Evolutionary conservation across 164 flowering plant species (phyloP).

Genomic region (Sedum album): DNA sequence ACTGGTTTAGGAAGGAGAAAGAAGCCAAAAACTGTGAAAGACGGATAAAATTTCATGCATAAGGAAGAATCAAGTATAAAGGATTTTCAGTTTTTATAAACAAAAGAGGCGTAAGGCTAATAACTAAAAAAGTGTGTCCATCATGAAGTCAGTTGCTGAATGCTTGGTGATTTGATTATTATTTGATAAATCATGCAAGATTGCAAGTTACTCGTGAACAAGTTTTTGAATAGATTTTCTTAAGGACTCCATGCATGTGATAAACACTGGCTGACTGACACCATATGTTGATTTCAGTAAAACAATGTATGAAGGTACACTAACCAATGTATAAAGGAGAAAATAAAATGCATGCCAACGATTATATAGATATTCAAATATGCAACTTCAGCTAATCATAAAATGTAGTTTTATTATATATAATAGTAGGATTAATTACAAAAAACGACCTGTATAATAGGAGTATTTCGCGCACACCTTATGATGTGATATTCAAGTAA

Average conservation of each 20-base stretch:
- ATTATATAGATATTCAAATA: too few species aligned
- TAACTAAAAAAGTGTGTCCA: not conserved
- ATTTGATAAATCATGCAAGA: too few species aligned
- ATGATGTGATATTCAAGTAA: too few species aligned
- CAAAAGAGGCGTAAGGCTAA: not conserved
- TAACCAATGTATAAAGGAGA: too few species aligned
- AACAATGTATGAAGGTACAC: too few species aligned
- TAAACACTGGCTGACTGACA: not conserved
- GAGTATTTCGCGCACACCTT: too few species aligned
- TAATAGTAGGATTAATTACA: too few species aligned
- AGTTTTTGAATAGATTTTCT: not conserved
- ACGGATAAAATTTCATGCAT: not conserved
- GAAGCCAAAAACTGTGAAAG: not conserved
- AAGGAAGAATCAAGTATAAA: not conserved
- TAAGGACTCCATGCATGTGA: not conserved
- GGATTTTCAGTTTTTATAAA: not conserved
- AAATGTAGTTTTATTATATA: too few species aligned
- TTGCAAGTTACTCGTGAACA: not conserved
- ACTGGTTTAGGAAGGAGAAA: not conserved
- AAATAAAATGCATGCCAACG: too few species aligned
- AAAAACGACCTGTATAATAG: too few species aligned
- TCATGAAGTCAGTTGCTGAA: not conserved
- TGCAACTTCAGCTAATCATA: too few species aligned
- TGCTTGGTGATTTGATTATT: too few species aligned
- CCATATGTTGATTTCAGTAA: not conserved